These are phyloP conservation scores for Coleophoma eucalyptorum DNA, from an alignment of 2,329 filamentous ascomycete genomes.

Conservation along the genomic window DNA sequence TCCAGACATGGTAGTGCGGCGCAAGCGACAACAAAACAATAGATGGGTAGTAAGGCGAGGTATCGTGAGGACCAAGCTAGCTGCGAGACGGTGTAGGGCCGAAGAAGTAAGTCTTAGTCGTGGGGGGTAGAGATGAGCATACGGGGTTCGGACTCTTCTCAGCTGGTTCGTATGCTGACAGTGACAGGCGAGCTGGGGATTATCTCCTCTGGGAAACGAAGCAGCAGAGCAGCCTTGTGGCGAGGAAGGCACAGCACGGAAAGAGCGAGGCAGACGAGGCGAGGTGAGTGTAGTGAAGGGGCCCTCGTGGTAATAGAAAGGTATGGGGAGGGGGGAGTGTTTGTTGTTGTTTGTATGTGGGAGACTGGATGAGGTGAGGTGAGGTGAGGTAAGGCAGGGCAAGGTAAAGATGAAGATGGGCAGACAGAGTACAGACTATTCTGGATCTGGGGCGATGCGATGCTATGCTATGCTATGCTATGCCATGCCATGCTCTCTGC, in stretches of 20 bases:
- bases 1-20: conserved; percentile 3
- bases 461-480: neutral
- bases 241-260: no score
- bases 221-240: no score
- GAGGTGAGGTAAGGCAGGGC: no score
- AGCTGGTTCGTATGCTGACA: neutral
- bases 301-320: no score
- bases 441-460: neutral
- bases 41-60: conserved; percentile 2
- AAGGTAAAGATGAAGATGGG: neutral
- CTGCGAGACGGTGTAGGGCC: neutral
- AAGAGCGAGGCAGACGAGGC: no score
- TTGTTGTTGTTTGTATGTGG: no score
- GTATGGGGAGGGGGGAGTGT: no score
- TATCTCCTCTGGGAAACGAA: neutral
- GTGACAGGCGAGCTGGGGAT: neutral
- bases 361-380: no score
- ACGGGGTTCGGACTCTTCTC: neutral
- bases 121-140: neutral
- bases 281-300: no score
- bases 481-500: neutral
- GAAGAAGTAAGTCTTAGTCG: neutral
- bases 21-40: conserved; percentile 12
- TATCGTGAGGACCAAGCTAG: neutral
- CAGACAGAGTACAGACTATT: neutral